phyloP scores from a whole-genome alignment of 352 stramenopile genomes.

The Phytophthora sp. region DNA sequence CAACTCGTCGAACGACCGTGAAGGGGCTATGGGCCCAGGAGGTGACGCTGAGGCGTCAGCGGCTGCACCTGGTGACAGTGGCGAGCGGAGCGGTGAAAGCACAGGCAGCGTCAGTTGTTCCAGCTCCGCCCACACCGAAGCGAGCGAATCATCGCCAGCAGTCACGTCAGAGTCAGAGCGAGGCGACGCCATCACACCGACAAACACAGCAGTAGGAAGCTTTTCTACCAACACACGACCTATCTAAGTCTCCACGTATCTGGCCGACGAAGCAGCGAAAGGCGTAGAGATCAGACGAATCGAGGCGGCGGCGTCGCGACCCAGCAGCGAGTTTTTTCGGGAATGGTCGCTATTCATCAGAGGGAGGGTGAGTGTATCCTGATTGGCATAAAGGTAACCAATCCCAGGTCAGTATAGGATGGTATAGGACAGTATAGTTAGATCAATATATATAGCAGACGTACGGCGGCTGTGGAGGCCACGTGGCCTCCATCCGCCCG shows the following conservation, averaged over 20 bases:
- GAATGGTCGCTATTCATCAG: too few relatives aligned
- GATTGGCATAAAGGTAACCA: background rate
- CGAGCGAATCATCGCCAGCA: too few relatives aligned
- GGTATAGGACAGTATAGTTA: background rate
- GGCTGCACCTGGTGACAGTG: too few relatives aligned
- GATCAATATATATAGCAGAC: constrained; percentile 4
- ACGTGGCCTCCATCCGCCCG: background rate
- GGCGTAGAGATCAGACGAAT: background rate
- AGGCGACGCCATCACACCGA: too few relatives aligned
- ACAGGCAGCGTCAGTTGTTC: background rate
- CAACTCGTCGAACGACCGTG: background rate
- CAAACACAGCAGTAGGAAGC: too few relatives aligned
- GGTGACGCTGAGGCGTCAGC: too few relatives aligned
- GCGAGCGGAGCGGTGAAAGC: background rate
- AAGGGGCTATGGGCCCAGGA: too few relatives aligned
- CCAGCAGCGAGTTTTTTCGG: too few relatives aligned
- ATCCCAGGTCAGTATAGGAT: background rate
- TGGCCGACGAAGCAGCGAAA: too few relatives aligned
- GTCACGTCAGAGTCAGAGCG: too few relatives aligned
- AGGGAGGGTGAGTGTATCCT: background rate
- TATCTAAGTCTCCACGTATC: background rate
- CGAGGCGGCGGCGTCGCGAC: background rate
- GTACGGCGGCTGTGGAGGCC: constrained; percentile 1
- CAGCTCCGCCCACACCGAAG: background rate
- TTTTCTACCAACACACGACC: background rate